These are phyloP conservation scores for Austroboletus novae-zelandiae DNA, from an alignment of 1,284 basidiomycete species.

Conservation along the genomic window DNA sequence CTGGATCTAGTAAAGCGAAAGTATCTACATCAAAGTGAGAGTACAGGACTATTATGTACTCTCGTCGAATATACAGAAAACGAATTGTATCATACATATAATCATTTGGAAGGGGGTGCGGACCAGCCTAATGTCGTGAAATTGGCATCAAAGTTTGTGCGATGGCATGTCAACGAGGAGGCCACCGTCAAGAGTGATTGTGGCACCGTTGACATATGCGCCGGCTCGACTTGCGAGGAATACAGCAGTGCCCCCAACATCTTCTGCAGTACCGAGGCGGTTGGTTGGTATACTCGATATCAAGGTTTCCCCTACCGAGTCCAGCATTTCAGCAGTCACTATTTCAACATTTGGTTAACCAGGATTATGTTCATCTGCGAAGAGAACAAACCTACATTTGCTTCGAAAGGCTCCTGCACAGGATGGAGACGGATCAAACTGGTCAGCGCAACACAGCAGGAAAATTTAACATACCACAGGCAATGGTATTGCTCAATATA, in stretches of 20 bases:
- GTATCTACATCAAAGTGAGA: constrained; percentile 2
- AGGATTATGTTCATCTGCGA: background rate
- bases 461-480: constrained; percentile 47
- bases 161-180: constrained; percentile 35
- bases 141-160: constrained; percentile 22
- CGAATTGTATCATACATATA: background rate
- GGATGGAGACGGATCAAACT: background rate
- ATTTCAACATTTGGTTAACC: background rate
- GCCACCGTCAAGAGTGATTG: constrained; percentile 61
- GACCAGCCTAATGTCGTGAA: background rate
- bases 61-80: constrained; percentile 4
- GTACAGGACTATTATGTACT: constrained; percentile 4
- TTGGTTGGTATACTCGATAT: constrained; percentile 47
- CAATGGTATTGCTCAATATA: constrained; percentile 68
- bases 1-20: background rate
- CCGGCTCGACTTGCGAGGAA: constrained; percentile 62
- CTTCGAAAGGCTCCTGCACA: constrained; percentile 45
- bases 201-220: constrained; percentile 62
- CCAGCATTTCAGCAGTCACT: constrained; percentile 65
- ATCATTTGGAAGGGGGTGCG: background rate
- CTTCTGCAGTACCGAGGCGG: constrained; percentile 61
- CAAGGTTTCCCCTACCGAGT: constrained; percentile 46
- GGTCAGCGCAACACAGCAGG: background rate
- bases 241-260: constrained; percentile 60
- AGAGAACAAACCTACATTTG: constrained; percentile 40